Conservation (phyloP, 148 eudicot species). For the Limonium bicolor region DNA sequence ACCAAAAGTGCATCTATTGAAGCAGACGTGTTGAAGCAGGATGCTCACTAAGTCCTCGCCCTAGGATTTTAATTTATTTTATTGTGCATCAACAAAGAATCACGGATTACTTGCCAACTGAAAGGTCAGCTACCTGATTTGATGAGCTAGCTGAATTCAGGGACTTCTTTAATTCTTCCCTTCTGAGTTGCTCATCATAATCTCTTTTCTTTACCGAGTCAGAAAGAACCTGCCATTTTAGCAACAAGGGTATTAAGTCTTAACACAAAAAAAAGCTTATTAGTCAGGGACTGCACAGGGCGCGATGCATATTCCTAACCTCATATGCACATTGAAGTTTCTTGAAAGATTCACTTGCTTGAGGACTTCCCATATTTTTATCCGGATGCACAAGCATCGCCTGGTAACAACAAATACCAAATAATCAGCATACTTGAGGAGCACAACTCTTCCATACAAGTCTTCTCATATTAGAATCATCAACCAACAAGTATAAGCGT, state of each 20-base stretch:
- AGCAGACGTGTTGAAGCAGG: too few species aligned
- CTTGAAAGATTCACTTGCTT: constrained; percentile 97
- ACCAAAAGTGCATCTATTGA: too few species aligned
- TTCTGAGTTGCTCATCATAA: constrained; percentile 86
- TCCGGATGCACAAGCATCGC: constrained; percentile 99
- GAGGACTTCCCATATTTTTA: constrained; percentile 95
- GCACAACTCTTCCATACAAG: too few species aligned
- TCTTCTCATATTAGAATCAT: too few species aligned
- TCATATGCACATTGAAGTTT: constrained; percentile 98
- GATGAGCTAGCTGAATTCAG: constrained; percentile 68
- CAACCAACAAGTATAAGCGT: too few species aligned
- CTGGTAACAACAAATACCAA: constrained; percentile 20
- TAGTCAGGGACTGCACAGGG: neutral
- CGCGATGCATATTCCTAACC: constrained; percentile 19
- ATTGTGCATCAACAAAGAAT: too few species aligned
- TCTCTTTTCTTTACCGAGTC: constrained; percentile 85
- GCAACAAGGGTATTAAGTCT: neutral
- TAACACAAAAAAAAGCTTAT: neutral
- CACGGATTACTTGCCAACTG: too few species aligned
- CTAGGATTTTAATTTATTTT: too few species aligned
- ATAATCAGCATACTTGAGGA: neutral
- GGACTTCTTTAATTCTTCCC: constrained; percentile 62
- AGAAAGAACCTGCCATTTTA: constrained; percentile 60
- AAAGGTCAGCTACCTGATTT: constrained; percentile 77
- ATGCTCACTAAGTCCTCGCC: too few species aligned